These are phyloP conservation scores for Boletus mariae DNA, from an alignment of 1,284 basidiomycete species.

Conservation along the genomic window DNA sequence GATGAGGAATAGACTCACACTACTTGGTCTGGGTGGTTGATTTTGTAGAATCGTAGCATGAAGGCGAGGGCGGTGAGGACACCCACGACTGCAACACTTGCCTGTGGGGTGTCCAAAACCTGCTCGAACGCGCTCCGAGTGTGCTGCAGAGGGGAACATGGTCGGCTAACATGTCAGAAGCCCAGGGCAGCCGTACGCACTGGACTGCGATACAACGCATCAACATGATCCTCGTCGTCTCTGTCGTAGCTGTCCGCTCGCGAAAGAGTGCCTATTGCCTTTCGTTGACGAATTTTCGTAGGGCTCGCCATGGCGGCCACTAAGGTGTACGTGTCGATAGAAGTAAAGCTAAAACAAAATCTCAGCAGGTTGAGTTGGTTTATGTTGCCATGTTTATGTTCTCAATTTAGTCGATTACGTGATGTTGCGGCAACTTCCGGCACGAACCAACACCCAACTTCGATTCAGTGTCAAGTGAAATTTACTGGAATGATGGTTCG, in stretches of 20 bases:
- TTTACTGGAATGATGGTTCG: too few species aligned
- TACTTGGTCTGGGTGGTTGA: conserved; percentile 90
- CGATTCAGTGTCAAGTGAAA: too few species aligned
- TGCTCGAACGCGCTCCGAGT: conserved; percentile 57
- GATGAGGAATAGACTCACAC: conserved; percentile 60
- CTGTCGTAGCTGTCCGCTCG: conserved; percentile 29
- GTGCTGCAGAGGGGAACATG: conserved; percentile 33
- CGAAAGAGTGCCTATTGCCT: conserved; percentile 13
- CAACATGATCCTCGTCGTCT: conserved; percentile 36
- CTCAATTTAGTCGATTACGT: background rate
- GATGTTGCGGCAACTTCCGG: background rate
- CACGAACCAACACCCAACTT: background rate
- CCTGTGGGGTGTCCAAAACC: conserved; percentile 55
- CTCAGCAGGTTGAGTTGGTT: background rate
- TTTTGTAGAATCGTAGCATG: conserved; percentile 86
- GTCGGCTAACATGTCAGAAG: conserved; percentile 8
- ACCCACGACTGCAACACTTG: conserved; percentile 55
- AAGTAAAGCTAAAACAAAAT: conserved; percentile 2
- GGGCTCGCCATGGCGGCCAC: conserved; percentile 32
- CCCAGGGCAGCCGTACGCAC: conserved; percentile 14
- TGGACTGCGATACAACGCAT: conserved; percentile 30
- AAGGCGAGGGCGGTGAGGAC: conserved; percentile 74
- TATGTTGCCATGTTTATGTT: background rate
- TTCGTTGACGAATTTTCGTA: conserved; percentile 33
- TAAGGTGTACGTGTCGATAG: background rate